These are phyloP conservation scores for Lodderomyces metapsilosis DNA, from an alignment of 1,139 yeast genomes.

Conservation along the genomic window DNA sequence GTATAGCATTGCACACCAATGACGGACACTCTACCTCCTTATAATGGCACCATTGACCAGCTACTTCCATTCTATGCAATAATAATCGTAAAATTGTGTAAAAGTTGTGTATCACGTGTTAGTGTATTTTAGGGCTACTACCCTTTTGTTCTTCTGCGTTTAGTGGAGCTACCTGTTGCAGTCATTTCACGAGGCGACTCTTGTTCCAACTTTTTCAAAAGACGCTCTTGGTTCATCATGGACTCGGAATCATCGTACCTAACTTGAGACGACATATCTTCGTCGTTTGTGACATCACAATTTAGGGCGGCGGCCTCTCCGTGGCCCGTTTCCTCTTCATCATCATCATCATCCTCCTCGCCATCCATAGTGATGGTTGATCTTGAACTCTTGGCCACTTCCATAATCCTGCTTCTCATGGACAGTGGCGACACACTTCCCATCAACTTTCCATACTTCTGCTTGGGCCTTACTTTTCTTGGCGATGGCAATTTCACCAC, in stretches of 20 bases:
- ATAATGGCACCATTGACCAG: too few species aligned
- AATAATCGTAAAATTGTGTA: too few species aligned
- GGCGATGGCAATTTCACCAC: constrained; percentile 39
- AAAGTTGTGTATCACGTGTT: constrained; percentile 8
- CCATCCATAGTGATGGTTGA: constrained; percentile 2
- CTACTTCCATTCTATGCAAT: too few species aligned
- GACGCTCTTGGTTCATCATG: constrained; percentile 23
- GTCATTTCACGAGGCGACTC: neutral
- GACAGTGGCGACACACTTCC: constrained; percentile 14
- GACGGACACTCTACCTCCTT: too few species aligned
- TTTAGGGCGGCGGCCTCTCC: too few species aligned
- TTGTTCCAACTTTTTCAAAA: constrained; percentile 26
- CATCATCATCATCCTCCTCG: constrained; percentile 4
- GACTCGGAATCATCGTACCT: constrained; percentile 32
- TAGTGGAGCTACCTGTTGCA: neutral
- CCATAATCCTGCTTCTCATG: constrained; percentile 9
- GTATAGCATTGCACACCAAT: too few species aligned
- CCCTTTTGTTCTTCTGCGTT: neutral
- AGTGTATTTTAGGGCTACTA: neutral
- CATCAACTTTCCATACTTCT: constrained; percentile 35
- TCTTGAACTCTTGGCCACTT: constrained; percentile 4
- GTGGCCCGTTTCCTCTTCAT: constrained; percentile 10
- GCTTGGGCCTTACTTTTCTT: constrained; percentile 29
- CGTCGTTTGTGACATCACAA: constrained; percentile 21
- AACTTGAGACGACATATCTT: constrained; percentile 27